Base-by-base conservation (phyloP, 148 eudicot genomes). In the Amaranthus cruentus region DNA sequence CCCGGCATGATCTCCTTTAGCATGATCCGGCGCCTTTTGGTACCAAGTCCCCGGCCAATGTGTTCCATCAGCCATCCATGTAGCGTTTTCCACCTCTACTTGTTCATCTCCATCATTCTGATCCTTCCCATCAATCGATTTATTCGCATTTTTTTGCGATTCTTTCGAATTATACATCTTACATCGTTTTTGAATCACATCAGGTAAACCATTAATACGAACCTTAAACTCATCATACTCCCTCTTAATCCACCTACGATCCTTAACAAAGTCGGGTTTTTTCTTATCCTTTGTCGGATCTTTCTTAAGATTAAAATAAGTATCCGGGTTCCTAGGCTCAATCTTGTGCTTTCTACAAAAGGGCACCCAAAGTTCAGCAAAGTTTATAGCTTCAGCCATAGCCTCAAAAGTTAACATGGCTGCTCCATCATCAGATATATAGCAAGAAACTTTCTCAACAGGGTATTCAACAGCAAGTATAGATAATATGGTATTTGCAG, bases 51-150 rank as follows among this genome's bases (percentile, higher is more conserved):
- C 98, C 0, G 98, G 96, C 96, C 98, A 93, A 70, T 93, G 92
- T 0, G 98, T 93, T 6, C 94, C 98, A 76, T 93, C 96, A 4
- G 98, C 94, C 98, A 93, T 87, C 98, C 98, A 93, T 47, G 98
- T 93, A 12, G 96, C 98, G 66, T 90, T 84, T 4, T 55, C n/a
- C 13, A 57, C 63, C 69, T 73, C 80, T 57, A 64, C 15, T 9
- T 79, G 68, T 12, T 82, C 83, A 6, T 48, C 46, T 7, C 71
- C 84, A 6, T 79, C 84, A 52, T 74, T 78, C n/a, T 81, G 83
- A 47, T 83, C 85, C 38, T 28, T 28, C 38, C 38, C 38, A 28
- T 28, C 38, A 28, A 28, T 28, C 38, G 38, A 28, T 66, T 46
- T 78, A 8, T 74, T 62, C 10, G 47, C 72, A 51, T 76, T 79